Conservation (phyloP, 2,329 filamentous ascomycete species). For the Colletotrichum lindemuthianum region DNA sequence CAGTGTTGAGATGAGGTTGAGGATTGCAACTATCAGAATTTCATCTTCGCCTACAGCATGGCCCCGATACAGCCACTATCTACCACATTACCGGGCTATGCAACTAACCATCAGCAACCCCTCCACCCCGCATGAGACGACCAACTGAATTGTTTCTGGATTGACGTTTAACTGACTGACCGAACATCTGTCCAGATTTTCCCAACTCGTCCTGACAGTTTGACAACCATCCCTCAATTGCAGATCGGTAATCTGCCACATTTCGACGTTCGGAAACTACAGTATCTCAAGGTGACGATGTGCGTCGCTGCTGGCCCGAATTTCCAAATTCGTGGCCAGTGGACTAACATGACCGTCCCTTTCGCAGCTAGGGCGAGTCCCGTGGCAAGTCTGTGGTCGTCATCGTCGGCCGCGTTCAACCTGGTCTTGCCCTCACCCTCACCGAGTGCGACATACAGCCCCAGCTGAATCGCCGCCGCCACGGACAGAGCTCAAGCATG, state of each 20-base stretch:
- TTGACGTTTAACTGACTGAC: constrained; percentile 28
- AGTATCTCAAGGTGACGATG: constrained; percentile 80
- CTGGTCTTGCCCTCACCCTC: constrained; percentile 85
- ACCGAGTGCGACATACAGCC: constrained; percentile 91
- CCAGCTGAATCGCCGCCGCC: constrained; percentile 89
- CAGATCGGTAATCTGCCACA: constrained; percentile 49
- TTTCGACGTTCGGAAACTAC: constrained; percentile 88
- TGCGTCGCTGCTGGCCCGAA: constrained; percentile 54
- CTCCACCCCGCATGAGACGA: constrained; percentile 28
- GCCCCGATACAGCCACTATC: constrained; percentile 10
- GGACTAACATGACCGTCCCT: constrained; percentile 23
- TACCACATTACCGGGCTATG: constrained; percentile 25
- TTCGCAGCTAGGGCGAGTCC: constrained; percentile 65
- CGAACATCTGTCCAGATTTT: constrained; percentile 30
- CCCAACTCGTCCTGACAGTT: not conserved
- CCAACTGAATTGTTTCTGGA: constrained; percentile 10
- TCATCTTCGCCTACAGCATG: not conserved
- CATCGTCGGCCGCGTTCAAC: constrained; percentile 93
- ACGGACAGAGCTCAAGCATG: constrained; percentile 89
- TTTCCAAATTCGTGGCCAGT: constrained; percentile 25
- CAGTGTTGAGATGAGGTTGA: constrained; percentile 25
- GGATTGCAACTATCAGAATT: constrained; percentile 32
- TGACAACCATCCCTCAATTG: constrained; percentile 10
- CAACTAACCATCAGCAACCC: constrained; percentile 21
- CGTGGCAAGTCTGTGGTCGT: constrained; percentile 94